phyloP scores from a whole-genome alignment of 1,139 yeast species.

The Pichia sp. region DNA sequence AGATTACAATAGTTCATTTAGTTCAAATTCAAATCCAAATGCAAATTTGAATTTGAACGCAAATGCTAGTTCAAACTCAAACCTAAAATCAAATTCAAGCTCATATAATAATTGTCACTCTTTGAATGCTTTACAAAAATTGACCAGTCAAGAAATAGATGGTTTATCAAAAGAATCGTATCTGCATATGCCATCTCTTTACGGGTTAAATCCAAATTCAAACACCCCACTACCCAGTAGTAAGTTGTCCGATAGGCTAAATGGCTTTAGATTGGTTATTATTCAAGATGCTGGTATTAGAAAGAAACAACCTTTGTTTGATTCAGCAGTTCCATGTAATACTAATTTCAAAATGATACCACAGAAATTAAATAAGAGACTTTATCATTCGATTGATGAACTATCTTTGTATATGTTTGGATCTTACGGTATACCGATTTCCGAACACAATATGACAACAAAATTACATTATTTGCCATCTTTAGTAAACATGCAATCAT shows the following conservation, averaged over 20 bases:
- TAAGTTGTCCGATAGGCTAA: conserved; percentile 31
- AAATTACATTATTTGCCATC: conserved; percentile 45
- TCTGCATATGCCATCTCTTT: conserved; percentile 20
- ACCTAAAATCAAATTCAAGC: neutral
- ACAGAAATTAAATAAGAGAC: conserved; percentile 21
- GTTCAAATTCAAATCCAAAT: neutral
- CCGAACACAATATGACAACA: conserved; percentile 39
- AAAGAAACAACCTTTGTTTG: conserved; percentile 43
- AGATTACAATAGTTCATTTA: neutral
- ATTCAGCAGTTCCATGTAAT: conserved; percentile 30
- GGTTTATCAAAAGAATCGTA: conserved; percentile 12
- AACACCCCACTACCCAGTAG: conserved; percentile 20
- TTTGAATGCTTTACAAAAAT: neutral
- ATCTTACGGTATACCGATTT: conserved; percentile 44
- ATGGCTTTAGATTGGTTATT: conserved; percentile 39
- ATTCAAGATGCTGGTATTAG: conserved; percentile 52
- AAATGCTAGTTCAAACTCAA: neutral
- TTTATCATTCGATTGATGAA: conserved; percentile 39
- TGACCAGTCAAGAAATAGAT: conserved; percentile 13
- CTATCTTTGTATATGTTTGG: conserved; percentile 51
- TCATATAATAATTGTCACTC: neutral
- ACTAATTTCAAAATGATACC: conserved; percentile 8
- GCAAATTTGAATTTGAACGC: neutral
- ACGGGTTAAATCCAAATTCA: conserved; percentile 20
- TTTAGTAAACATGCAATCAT: conserved; percentile 30